Conservation (phyloP, 805 yeast genomes). For the Candida verbasci region DNA sequence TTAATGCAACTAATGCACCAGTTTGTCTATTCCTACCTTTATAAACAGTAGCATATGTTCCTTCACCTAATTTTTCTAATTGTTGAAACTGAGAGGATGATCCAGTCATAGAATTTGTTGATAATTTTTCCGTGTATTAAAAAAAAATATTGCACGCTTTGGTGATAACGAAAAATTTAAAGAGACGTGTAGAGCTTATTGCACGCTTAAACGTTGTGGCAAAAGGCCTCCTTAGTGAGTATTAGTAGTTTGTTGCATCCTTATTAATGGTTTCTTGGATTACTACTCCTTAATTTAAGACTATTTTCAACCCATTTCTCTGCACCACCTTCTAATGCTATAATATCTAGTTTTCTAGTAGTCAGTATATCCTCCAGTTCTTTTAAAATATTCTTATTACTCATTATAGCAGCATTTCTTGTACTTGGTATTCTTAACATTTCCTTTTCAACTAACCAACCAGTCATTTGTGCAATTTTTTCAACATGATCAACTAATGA, state of each 20-base stretch:
- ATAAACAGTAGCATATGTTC: slow-evolving; percentile 98
- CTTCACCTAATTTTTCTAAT: slow-evolving; percentile 87
- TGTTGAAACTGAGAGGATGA: slow-evolving; percentile 45
- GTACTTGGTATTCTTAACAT: slow-evolving; percentile 92
- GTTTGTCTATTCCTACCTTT: slow-evolving; percentile 84
- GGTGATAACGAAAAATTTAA: too few relatives aligned
- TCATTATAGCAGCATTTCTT: slow-evolving; percentile 85
- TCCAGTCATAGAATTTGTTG: slow-evolving; percentile 35
- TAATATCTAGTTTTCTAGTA: slow-evolving; percentile 50
- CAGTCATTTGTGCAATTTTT: slow-evolving; percentile 58
- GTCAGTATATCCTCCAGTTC: slow-evolving; percentile 29
- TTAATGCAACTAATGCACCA: slow-evolving; percentile 88
- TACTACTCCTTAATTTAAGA: slow-evolving; percentile 61
- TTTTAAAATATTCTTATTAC: slow-evolving; percentile 28
- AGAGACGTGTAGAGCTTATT: too few relatives aligned
- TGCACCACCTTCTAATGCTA: slow-evolving; percentile 82
- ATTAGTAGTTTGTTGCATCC: too few relatives aligned
- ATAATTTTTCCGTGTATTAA: background rate
- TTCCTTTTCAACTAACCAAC: slow-evolving; percentile 85
- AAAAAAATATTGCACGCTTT: background rate
- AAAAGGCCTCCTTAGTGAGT: too few relatives aligned
- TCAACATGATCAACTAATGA: slow-evolving; percentile 84
- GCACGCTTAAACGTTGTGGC: too few relatives aligned
- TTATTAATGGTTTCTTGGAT: slow-evolving; percentile 69
- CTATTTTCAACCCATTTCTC: slow-evolving; percentile 86